phyloP scores from a whole-genome alignment of 2,329 filamentous ascomycete genomes.

The Fusarium dlaminii region DNA sequence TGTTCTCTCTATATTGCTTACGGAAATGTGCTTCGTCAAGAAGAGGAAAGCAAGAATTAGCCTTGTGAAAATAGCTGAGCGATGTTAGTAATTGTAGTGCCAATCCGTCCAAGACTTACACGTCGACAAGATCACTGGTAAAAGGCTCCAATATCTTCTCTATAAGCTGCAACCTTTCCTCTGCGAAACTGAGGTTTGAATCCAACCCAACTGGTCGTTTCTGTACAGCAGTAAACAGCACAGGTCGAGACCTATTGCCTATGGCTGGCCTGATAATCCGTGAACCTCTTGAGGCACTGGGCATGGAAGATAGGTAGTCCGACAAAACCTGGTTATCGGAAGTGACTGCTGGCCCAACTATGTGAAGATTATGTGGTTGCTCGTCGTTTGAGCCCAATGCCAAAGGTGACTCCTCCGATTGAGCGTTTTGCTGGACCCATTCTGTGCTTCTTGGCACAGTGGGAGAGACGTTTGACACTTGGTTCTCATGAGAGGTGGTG shows the following conservation, averaged over 20 bases:
- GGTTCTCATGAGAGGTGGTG: background rate
- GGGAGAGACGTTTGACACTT: background rate
- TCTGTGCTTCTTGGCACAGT: background rate
- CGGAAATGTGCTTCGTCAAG: slow-evolving; percentile 65
- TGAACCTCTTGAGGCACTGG: slow-evolving; percentile 42
- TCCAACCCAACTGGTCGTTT: slow-evolving; percentile 56
- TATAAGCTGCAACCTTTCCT: slow-evolving; percentile 62
- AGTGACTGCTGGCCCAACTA: slow-evolving; percentile 67
- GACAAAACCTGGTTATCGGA: slow-evolving; percentile 69
- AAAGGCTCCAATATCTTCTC: slow-evolving; percentile 68
- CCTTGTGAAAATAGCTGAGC: slow-evolving; percentile 45
- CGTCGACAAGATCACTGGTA: slow-evolving; percentile 58
- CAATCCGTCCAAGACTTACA: slow-evolving; percentile 46
- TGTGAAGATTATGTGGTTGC: slow-evolving; percentile 58
- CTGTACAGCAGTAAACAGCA: slow-evolving; percentile 58
- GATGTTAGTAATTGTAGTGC: slow-evolving; percentile 1
- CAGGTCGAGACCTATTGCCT: slow-evolving; percentile 48
- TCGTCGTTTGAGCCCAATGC: slow-evolving; percentile 48
- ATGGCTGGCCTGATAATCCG: slow-evolving; percentile 46
- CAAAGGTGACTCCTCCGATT: slow-evolving; percentile 42
- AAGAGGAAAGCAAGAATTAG: slow-evolving; percentile 69
- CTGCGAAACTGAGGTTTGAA: slow-evolving; percentile 50
- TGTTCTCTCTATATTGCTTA: slow-evolving; percentile 55
- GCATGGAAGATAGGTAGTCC: slow-evolving; percentile 59
- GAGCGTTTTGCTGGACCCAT: background rate